Base-by-base conservation (phyloP, 2,329 filamentous ascomycete genomes). In the Colletotrichum cuscutae region DNA sequence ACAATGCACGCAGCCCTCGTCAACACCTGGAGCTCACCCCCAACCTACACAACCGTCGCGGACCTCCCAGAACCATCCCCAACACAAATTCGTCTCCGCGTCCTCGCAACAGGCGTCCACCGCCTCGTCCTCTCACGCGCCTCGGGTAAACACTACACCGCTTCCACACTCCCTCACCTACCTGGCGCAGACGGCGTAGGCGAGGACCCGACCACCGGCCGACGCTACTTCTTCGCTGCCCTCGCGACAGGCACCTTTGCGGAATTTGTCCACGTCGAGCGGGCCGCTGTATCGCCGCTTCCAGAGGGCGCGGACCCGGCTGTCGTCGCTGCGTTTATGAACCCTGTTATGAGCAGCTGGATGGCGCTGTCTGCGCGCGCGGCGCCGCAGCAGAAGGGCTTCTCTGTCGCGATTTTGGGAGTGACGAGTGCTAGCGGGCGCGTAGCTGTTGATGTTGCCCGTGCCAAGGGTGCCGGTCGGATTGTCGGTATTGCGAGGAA, bases 331-430 rank as follows among this genome's bases (percentile, higher is more conserved):
- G 88, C 84, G n/a, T n/a, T n/a, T n/a, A n/a, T 86, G 52, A 91
- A 91, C 74, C 88, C 89, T 1, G 87, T 85, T 30, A 85, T 89
- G 82, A 86, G 85, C 65, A 85, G 84, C 53, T 91, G 89, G 89
- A 89, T 91, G 88, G 88, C 88, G 5, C 80, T 91, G 46, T 82
- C 80, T 26, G 81, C 84, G 52, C 83, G 88, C 6, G 84, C 84
- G 0, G 75, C 72, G 5, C 75, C 80, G 6, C 78, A 87, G 3
- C 82, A 83, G 2, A 58, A 78, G 24, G 79, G 81, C 5, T 90
- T 87, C 76, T 85, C 83, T 4, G 85, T 86, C 4, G 80, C 89
- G 15, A 84, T 90, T 56, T 73, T 89, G 15, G 89, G 89, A 1
- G 89, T 84, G 0, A 89, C 88, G 0, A 87, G 85, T 22, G 84